Evolutionary conservation across 2,329 filamentous ascomycete genomes (phyloP), one percentile per base, ranked within the genome.

Genomic region (Onygena corvina): DNA sequence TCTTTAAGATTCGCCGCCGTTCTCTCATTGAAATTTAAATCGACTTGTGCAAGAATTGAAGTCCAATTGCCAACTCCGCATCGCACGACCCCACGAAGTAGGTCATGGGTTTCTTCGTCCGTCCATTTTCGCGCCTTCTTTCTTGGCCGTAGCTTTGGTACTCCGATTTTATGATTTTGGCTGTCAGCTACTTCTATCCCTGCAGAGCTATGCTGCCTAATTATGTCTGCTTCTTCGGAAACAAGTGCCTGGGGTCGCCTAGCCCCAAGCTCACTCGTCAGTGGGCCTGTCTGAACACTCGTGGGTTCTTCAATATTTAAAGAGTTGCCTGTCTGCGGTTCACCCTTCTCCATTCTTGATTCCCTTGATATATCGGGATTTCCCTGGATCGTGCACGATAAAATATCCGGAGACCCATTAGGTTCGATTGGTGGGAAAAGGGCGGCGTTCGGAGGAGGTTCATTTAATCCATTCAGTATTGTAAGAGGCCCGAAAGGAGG

Each of bases 41-140:
- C 75, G 12, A 73, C 61, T 54, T 76, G 74, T 2, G 75, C 67
- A 21, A 81, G 60, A 14, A 83, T 81, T 54, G 73, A 74, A 50
- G 78, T 81, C 79, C 79, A 83, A 53, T 72, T 79, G 2, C 79
- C 79, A 52, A 81, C 76, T 1, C 79, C 79, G 56, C 76, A 80
- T 53, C 71, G 74, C 31, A 74, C 70, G 6, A 81, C 79, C 0
- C 79, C 79, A 50, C 71, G 67, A 9, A 81, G 64, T 21, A 83
- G 60, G 54, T 75, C 69, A 23, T 67, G 69, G 0, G 78, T 81
- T 60, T 83, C 79, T 53, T 77, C 67, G n/a, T 80, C 73, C 1
- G 74, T 75, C 79, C 79, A 83, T 55, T 64, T 71, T 49, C 67
- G 62, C 11, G 71, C 50, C 53, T 72, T 75, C 49, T 75, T 78